Evolutionary conservation across 2,329 filamentous ascomycete species (phyloP), one percentile per base, ranked within the genome.

Genomic region (Pseudogymnoascus sp.): DNA sequence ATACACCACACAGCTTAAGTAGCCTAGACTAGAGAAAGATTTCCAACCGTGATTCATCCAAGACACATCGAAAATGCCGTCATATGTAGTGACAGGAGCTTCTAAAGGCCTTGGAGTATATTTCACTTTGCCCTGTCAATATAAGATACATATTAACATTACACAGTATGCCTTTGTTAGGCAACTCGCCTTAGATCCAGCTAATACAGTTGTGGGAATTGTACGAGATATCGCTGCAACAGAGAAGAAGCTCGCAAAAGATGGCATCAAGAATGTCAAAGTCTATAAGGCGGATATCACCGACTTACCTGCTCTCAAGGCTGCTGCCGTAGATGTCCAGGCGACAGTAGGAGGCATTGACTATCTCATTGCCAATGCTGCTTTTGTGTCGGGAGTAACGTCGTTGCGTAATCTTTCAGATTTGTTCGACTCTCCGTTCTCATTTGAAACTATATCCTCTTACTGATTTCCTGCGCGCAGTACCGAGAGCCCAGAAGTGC

Each of bases 151-250:
- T 30, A 52, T 25, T 52, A 30, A 52, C 45, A 23, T 19, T 58
- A 16, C 28, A n/a, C 39, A 82, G 80, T 81, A 75, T 58, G 80
- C 76, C 62, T 79, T 83, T 66, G 62, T 83, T 36, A 70, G 69
- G 22, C 72, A 79, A 22, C 63, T 80, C 4, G 80, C 80, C 0
- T 66, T 67, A 19, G 69, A 80, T 63, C 69, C 75, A 3, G 62
- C 67, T 9, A 79, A 79, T 64, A 68, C 69, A 0, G 74, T 82
- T 45, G 68, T 81, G 55, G 79, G 78, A 4, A 68, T 80, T 0
- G 79, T 79, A 19, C 78, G 79, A 23, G 67, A 82, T 71, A 81
- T 79, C 65, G 62, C 69, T 1, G 69, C 70, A 0, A 30, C 45
- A 52, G 77, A 78, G 1, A 74, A 80, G 22, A 72, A 52, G 45